Conservation (phyloP, 352 stramenopile genomes). For the Phytophthora citricola region DNA sequence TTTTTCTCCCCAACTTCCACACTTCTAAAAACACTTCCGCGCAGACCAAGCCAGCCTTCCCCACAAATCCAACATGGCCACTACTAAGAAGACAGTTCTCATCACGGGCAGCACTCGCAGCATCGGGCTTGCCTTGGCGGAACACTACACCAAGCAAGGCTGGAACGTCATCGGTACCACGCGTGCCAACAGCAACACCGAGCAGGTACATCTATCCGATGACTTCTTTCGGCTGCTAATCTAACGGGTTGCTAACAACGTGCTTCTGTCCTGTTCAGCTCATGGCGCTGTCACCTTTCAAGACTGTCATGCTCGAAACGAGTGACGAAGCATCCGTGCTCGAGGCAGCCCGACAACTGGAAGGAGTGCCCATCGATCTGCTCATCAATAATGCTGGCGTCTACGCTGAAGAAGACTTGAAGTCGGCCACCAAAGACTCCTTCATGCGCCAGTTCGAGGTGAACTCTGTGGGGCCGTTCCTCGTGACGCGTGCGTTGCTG, state of each 20-base stretch:
- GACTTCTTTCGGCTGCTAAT: background rate
- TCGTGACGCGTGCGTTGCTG: conserved; percentile 54
- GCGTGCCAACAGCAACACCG: conserved; percentile 37
- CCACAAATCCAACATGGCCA: conserved; percentile 9
- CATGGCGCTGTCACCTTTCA: conserved; percentile 35
- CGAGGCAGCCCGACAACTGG: conserved; percentile 42
- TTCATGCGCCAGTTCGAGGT: conserved; percentile 63
- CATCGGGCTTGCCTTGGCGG: conserved; percentile 48
- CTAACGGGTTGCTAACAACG: background rate
- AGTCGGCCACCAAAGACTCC: conserved; percentile 43
- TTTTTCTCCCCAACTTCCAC: conserved; percentile 3
- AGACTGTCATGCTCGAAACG: conserved; percentile 52
- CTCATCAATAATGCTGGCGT: conserved; percentile 71
- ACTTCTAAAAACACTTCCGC: conserved; percentile 21
- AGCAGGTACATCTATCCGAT: conserved; percentile 25
- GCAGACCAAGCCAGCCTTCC: background rate
- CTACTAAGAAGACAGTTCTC: conserved; percentile 46
- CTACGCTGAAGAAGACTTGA: conserved; percentile 28
- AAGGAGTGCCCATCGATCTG: conserved; percentile 57
- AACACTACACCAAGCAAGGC: conserved; percentile 31
- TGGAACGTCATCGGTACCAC: conserved; percentile 43
- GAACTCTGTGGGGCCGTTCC: conserved; percentile 61
- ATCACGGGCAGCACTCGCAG: conserved; percentile 54
- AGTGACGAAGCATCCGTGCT: conserved; percentile 52
- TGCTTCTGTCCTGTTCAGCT: conserved; percentile 11